Evolutionary conservation across 768 basidiomycete species (phyloP).

Genomic region (Lentinula raphanica): DNA sequence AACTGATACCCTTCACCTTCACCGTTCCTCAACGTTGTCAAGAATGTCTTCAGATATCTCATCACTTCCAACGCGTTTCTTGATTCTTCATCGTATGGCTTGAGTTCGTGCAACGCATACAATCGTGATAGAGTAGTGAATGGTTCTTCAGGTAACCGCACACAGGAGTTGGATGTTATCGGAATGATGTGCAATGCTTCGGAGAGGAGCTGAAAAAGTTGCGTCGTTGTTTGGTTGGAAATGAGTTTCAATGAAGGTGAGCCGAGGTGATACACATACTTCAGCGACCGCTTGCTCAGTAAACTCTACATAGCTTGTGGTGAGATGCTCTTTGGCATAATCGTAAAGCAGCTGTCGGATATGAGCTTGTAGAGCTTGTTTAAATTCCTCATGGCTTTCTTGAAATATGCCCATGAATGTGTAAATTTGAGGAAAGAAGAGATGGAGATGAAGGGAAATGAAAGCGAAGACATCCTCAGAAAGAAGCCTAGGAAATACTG

Average conservation of each 20-base stretch:
- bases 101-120: constrained; percentile 26
- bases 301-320: constrained; percentile 48
- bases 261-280: constrained; percentile 24
- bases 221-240: too few relatives aligned
- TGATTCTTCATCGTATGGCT: constrained; percentile 39
- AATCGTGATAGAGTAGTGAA: constrained; percentile 37
- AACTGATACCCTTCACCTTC: too few relatives aligned
- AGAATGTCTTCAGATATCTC: constrained; percentile 24
- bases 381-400: background rate
- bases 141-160: constrained; percentile 52
- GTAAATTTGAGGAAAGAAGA: background rate
- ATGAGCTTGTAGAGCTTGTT: constrained; percentile 30
- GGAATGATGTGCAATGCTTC: constrained; percentile 38
- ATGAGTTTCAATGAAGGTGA: background rate
- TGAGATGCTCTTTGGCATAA: constrained; percentile 50
- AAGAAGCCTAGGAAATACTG: too few relatives aligned
- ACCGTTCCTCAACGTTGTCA: constrained; percentile 1
- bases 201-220: constrained; percentile 34
- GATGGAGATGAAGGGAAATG: too few relatives aligned
- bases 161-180: constrained; percentile 43
- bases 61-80: constrained; percentile 29
- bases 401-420: constrained; percentile 2
- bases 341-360: constrained; percentile 50
- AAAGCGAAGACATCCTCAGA: too few relatives aligned
- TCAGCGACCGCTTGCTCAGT: constrained; percentile 46